These are phyloP conservation scores for Cenchrus americanus DNA, from an alignment of 176 grass and related monocot species.

Conservation along the genomic window DNA sequence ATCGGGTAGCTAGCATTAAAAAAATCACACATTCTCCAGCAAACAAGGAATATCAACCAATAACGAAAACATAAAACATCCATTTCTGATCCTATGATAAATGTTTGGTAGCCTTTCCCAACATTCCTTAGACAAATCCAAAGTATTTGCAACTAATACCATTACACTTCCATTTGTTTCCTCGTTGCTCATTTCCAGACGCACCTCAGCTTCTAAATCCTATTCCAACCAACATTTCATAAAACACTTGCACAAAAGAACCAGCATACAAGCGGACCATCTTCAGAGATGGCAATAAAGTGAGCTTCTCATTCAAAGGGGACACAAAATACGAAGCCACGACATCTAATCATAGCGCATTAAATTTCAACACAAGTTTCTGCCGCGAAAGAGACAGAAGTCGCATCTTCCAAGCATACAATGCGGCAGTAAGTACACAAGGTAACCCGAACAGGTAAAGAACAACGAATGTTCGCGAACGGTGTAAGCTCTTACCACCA, in stretches of 20 bases:
- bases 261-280: not conserved
- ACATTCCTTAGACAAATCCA: constrained; percentile 12
- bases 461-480: constrained; percentile 17
- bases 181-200: not conserved
- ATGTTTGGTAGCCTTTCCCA: not conserved
- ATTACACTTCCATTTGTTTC: constrained; percentile 1
- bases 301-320: not conserved
- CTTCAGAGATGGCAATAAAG: not conserved
- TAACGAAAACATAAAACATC: not conserved
- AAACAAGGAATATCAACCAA: not conserved
- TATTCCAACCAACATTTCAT: not conserved
- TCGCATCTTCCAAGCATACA: constrained; percentile 28
- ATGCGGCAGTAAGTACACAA: constrained; percentile 22
- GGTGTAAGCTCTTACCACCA: constrained; percentile 53
- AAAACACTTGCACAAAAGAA: not conserved
- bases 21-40: constrained; percentile 24
- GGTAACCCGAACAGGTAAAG: constrained; percentile 14
- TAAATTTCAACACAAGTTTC: constrained; percentile 30
- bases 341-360: constrained; percentile 4
- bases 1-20: not conserved
- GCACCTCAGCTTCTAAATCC: not conserved
- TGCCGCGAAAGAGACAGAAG: constrained; percentile 15
- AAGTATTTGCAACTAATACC: not conserved
- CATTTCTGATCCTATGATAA: not conserved
- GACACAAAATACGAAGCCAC: not conserved